Percentiles rank a stretch among this genome's conserved stretches.
Conservation (phyloP, 2,329 filamentous ascomycete species). For the Drechslerella coelobrocha region DNA sequence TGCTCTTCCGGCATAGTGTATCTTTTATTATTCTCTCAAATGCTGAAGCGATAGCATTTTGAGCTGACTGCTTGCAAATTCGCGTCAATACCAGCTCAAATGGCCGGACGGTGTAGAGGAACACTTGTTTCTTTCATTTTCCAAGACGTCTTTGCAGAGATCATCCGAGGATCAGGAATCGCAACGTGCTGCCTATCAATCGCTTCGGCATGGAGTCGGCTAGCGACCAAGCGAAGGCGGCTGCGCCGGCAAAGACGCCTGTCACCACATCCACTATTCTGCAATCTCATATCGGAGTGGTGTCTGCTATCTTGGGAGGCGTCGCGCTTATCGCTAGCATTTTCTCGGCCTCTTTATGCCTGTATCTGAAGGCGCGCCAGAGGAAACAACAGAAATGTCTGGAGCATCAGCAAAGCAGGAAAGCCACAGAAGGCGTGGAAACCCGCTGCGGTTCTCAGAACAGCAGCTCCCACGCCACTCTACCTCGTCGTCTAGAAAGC, state of each 20-base stretch:
- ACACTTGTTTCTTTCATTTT: too few relatives aligned
- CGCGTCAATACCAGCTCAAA: too few relatives aligned
- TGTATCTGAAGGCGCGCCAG: not conserved
- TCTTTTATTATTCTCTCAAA: not conserved
- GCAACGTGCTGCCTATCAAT: too few relatives aligned
- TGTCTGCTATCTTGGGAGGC: constrained; percentile 21
- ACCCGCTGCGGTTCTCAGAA: constrained; percentile 5
- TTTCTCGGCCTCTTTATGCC: constrained; percentile 4
- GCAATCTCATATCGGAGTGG: constrained; percentile 14
- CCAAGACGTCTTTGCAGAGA: not conserved
- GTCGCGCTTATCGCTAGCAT: constrained; percentile 3
- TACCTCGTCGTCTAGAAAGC: constrained; percentile 7
- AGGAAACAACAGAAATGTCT: not conserved
- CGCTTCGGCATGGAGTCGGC: not conserved
- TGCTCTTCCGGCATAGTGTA: not conserved
- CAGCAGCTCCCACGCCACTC: not conserved
- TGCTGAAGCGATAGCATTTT: too few relatives aligned
- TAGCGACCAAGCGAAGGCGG: not conserved
- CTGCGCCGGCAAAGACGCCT: not conserved
- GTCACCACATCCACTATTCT: not conserved
- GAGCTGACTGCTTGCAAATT: too few relatives aligned
- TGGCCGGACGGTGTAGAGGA: too few relatives aligned
- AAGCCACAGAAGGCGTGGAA: not conserved
- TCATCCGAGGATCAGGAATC: too few relatives aligned
- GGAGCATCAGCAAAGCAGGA: not conserved